Conservation (phyloP, 495 filamentous ascomycete genomes). For the Aspergillus asperescens region DNA sequence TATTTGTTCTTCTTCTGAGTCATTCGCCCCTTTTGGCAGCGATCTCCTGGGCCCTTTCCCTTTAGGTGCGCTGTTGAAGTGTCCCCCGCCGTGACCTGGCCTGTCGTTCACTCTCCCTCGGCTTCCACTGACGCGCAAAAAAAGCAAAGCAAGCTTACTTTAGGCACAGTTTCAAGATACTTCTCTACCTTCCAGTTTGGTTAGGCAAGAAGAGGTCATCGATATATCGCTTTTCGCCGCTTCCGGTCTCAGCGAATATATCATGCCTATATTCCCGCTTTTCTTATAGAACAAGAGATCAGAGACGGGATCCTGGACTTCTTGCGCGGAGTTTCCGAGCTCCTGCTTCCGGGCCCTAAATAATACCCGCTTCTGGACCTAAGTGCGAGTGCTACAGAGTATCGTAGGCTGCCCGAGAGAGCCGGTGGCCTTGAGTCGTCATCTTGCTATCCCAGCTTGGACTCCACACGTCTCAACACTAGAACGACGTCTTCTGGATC, state of each 20-base stretch:
- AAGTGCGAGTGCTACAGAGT: not conserved
- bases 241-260: not conserved
- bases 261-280: not conserved
- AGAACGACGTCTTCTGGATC: conserved; percentile 1
- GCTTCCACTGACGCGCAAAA: not conserved
- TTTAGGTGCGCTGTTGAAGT: not conserved
- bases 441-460: not conserved
- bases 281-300: conserved; percentile 3
- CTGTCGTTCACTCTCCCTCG: not conserved
- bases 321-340: conserved; percentile 1
- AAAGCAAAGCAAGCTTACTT: conserved; percentile 3
- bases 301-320: not conserved
- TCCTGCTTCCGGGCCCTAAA: not conserved
- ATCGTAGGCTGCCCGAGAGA: not conserved
- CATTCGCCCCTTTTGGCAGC: not conserved
- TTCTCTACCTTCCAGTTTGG: not conserved
- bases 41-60: not conserved
- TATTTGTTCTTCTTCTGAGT: not conserved
- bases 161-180: not conserved
- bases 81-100: not conserved
- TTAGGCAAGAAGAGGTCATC: not conserved
- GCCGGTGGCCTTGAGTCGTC: not conserved
- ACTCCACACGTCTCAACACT: conserved; percentile 1
- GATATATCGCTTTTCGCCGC: not conserved
- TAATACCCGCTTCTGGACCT: not conserved